phyloP scores from a whole-genome alignment of 2,329 filamentous ascomycete species.

The Fonsecaea nubica region DNA sequence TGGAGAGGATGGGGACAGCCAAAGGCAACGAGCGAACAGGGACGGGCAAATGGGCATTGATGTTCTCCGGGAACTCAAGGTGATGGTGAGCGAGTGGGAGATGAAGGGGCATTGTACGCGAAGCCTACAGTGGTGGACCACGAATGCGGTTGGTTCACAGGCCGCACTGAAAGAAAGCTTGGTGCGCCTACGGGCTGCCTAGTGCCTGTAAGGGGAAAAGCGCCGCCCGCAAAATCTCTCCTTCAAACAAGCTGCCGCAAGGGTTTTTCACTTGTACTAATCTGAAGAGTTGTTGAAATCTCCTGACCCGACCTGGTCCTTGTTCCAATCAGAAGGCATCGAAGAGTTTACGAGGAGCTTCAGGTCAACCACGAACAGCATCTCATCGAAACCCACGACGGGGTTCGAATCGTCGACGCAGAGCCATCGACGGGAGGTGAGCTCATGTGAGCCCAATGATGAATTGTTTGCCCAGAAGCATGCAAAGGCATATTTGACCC shows the following conservation, averaged over 20 bases:
- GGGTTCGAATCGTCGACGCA: neutral
- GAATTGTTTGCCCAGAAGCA: neutral
- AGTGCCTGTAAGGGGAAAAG: neutral
- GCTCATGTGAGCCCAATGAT: neutral
- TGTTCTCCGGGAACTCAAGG: neutral
- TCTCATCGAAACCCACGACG: neutral
- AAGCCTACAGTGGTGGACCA: constrained; percentile 5
- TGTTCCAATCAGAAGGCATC: neutral
- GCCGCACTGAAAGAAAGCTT: constrained; percentile 5
- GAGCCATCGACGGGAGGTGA: neutral
- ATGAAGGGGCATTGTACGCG: constrained; percentile 31
- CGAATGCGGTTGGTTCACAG: constrained; percentile 27
- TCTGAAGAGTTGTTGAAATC: constrained; percentile 3
- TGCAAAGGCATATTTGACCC: neutral
- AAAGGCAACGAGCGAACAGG: constrained; percentile 11
- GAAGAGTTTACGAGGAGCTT: neutral
- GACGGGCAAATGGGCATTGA: constrained; percentile 13
- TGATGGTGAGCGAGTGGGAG: constrained; percentile 18
- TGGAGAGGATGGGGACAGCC: constrained; percentile 10
- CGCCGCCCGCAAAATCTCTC: constrained; percentile 10
- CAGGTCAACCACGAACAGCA: neutral
- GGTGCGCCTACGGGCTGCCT: constrained; percentile 5
- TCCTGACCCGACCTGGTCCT: neutral
- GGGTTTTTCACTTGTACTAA: neutral
- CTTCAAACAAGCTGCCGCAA: constrained; percentile 24